Conservation (phyloP, 306 rosid species). For the Gastrolobium bilobum region DNA sequence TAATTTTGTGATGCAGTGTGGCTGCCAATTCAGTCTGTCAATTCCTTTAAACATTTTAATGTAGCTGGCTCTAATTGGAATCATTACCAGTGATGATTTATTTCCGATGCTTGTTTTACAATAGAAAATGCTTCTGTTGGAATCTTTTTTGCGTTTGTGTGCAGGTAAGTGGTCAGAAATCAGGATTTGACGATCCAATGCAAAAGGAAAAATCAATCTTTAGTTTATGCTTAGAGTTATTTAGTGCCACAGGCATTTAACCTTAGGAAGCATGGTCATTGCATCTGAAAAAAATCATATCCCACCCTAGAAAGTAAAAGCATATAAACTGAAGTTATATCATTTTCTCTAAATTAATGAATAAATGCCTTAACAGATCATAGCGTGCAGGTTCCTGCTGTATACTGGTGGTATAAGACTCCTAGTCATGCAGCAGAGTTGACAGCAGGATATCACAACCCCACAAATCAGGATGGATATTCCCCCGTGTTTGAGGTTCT, state of each 20-base stretch:
- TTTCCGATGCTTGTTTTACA: constrained; percentile 20
- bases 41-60: constrained; percentile 21
- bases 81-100: constrained; percentile 5
- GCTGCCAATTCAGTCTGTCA: background rate
- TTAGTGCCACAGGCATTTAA: background rate
- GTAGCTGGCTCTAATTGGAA: constrained; percentile 10
- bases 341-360: constrained; percentile 32
- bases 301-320: background rate
- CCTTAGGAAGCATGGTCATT: constrained; percentile 17
- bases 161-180: constrained; percentile 15
- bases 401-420: constrained; percentile 96
- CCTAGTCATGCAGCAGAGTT: constrained; percentile 96
- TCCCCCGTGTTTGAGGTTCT: constrained; percentile 87
- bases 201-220: background rate
- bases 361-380: constrained; percentile 40
- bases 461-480: constrained; percentile 94
- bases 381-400: constrained; percentile 82
- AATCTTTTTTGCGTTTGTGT: background rate
- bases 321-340: constrained; percentile 26
- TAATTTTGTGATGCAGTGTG: constrained; percentile 1
- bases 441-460: constrained; percentile 95
- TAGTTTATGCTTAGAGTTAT: constrained; percentile 3
- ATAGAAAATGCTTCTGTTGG: background rate
- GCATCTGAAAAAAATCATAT: constrained; percentile 27
- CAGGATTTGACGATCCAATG: background rate